Evolutionary conservation across 192 early-diverging fungal species (phyloP), one percentile per base, ranked within the genome.

Genomic region (Chytriomyces sp.): DNA sequence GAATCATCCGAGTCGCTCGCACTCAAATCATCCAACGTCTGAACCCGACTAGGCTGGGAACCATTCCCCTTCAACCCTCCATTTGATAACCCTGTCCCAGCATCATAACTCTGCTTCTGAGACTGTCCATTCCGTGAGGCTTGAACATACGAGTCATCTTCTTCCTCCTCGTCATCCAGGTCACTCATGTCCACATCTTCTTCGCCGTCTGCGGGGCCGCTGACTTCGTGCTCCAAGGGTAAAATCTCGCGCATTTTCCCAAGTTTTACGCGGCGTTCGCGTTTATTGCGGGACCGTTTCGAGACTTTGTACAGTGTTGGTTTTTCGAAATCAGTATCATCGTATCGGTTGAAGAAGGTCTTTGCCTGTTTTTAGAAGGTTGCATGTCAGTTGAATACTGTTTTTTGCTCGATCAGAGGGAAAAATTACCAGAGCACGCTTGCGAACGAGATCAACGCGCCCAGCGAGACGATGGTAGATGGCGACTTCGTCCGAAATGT

Each of bases 401-500:
- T 35, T 35, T 35, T 35, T 35, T 35, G 28, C 28, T 35, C 0
- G 28, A 35, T 35, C 28, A 35, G 2, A 35, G 2, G 28, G 0
- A 35, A 35, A 35, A 35, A 35, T 35, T 45, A 78, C 77, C 67
- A 57, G 13, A 23, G 64, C 72, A 8, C 78, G 49, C 57, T 72
- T 79, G 35, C 68, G 13, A 8, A 44, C 45, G 45, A 79, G 46
- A 35, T 73, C 70, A 3, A 79, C 26, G 6, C 71, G 16, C 20
- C 71, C 78, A 0, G n/a, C 47, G 20, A 79, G 35, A 5, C 6
- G 13, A n/a, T 66, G 50, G 47, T 57, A 79, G 28, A 43, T 73
- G 1, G 72, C 78, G 1, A 77, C 69, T 24, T 79, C 78, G 23
- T 79, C 70, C 7, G 45, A 26, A 44, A 79, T 45, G 23, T 67